Conservation (phyloP, 1,139 yeast species). For the Blastobotrys elegans region DNA sequence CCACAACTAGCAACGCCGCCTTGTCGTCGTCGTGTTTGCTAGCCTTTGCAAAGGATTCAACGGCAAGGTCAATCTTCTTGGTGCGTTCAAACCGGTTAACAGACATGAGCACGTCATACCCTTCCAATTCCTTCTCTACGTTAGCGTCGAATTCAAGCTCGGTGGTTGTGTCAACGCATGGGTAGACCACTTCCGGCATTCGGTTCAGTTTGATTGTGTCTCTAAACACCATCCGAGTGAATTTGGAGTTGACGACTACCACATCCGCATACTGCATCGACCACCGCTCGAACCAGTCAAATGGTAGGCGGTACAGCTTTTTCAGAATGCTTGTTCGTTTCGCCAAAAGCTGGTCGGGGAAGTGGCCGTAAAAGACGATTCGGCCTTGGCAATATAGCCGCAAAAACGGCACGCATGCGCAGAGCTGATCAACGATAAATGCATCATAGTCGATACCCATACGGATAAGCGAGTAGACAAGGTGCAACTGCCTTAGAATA, state of each 20-base stretch:
- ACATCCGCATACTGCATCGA: conserved; percentile 73
- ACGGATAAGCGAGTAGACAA: conserved; percentile 48
- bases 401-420: conserved; percentile 77
- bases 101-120: conserved; percentile 52
- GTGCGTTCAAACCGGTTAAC: conserved; percentile 85
- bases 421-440: conserved; percentile 81
- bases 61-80: conserved; percentile 76
- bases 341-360: conserved; percentile 84
- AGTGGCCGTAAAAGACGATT: conserved; percentile 86
- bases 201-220: conserved; percentile 51
- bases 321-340: conserved; percentile 53
- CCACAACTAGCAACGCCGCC: conserved; percentile 53
- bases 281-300: conserved; percentile 76
- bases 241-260: conserved; percentile 80
- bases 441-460: conserved; percentile 56
- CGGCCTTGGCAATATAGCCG: conserved; percentile 40
- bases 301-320: conserved; percentile 68
- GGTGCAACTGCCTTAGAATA: conserved; percentile 70
- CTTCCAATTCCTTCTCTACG: conserved; percentile 14
- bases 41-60: conserved; percentile 26
- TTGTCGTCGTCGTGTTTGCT: conserved; percentile 12
- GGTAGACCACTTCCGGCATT: conserved; percentile 73
- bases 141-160: conserved; percentile 9
- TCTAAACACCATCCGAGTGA: conserved; percentile 67
- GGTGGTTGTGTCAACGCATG: conserved; percentile 54